Evolutionary conservation across 768 basidiomycete species (phyloP).

Genomic region (Tricholoma sp.): DNA sequence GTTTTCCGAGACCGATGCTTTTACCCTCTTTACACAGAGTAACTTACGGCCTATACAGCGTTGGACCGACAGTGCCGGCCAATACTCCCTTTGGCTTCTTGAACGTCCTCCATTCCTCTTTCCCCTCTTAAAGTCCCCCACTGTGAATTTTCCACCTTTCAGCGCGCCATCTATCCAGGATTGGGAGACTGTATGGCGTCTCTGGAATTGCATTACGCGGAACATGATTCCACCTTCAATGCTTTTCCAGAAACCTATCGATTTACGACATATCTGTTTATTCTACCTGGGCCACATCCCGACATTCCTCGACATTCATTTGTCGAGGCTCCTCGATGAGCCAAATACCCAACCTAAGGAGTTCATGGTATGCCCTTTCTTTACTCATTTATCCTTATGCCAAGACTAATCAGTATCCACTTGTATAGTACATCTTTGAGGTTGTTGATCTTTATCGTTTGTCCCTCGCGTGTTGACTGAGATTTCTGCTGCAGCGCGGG

Average conservation of each 20-base stretch:
- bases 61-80: slow-evolving; percentile 70
- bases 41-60: slow-evolving; percentile 81
- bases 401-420: slow-evolving; percentile 7
- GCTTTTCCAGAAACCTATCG: slow-evolving; percentile 88
- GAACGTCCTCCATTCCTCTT: slow-evolving; percentile 83
- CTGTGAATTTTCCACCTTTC: slow-evolving; percentile 40
- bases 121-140: slow-evolving; percentile 47
- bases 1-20: slow-evolving; percentile 76
- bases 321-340: slow-evolving; percentile 69
- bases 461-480: background rate
- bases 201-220: slow-evolving; percentile 82
- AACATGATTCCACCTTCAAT: slow-evolving; percentile 85
- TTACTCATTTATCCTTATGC: background rate
- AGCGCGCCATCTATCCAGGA: slow-evolving; percentile 70
- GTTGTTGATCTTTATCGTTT: slow-evolving; percentile 37
- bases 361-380: slow-evolving; percentile 50
- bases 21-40: slow-evolving; percentile 62
- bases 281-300: slow-evolving; percentile 97
- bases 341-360: slow-evolving; percentile 79
- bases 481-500: slow-evolving; percentile 54
- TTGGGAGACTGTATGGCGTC: slow-evolving; percentile 81
- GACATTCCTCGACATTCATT: slow-evolving; percentile 86
- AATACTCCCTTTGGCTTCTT: slow-evolving; percentile 86
- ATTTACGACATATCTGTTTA: slow-evolving; percentile 92
- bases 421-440: slow-evolving; percentile 65